Conservation (phyloP, 2,329 filamentous ascomycete species). For the Talaromyces sp. region DNA sequence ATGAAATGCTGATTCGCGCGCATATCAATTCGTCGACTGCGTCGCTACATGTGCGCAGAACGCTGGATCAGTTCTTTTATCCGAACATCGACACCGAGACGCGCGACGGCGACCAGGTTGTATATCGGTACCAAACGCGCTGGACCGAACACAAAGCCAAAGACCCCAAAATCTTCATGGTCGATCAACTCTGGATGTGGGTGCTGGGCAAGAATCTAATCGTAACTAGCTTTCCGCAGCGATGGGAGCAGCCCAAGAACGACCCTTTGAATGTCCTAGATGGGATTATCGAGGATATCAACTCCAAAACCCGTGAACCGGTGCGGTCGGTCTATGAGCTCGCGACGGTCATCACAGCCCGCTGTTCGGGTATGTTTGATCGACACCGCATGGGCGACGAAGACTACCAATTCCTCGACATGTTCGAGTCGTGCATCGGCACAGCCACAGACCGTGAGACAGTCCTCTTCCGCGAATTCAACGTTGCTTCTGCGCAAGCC, state of each 20-base stretch:
- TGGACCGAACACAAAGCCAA: slow-evolving; percentile 28
- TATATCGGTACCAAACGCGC: slow-evolving; percentile 57
- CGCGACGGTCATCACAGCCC: slow-evolving; percentile 58
- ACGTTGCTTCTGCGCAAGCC: slow-evolving; percentile 56
- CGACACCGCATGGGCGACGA: slow-evolving; percentile 57
- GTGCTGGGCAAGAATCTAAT: slow-evolving; percentile 57
- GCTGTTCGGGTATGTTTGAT: slow-evolving; percentile 61
- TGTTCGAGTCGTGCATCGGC: slow-evolving; percentile 65
- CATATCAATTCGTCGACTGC: slow-evolving; percentile 36
- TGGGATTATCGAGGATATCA: slow-evolving; percentile 60
- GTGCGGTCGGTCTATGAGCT: slow-evolving; percentile 62
- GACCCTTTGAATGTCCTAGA: slow-evolving; percentile 63
- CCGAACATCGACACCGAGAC: slow-evolving; percentile 57
- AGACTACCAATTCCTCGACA: slow-evolving; percentile 63
- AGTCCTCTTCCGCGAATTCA: slow-evolving; percentile 59
- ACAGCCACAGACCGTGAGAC: slow-evolving; percentile 53
- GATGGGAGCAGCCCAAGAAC: slow-evolving; percentile 54
- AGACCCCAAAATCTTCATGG: slow-evolving; percentile 63
- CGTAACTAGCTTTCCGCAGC: slow-evolving; percentile 44
- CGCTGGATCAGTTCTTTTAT: slow-evolving; percentile 65
- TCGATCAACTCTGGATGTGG: slow-evolving; percentile 68
- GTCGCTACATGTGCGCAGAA: slow-evolving; percentile 56
- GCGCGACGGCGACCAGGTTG: slow-evolving; percentile 62
- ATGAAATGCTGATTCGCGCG: slow-evolving; percentile 37
- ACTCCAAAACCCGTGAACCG: slow-evolving; percentile 59